Conservation (phyloP, 176 grass and related monocot genomes). For the Oryza nivara region DNA sequence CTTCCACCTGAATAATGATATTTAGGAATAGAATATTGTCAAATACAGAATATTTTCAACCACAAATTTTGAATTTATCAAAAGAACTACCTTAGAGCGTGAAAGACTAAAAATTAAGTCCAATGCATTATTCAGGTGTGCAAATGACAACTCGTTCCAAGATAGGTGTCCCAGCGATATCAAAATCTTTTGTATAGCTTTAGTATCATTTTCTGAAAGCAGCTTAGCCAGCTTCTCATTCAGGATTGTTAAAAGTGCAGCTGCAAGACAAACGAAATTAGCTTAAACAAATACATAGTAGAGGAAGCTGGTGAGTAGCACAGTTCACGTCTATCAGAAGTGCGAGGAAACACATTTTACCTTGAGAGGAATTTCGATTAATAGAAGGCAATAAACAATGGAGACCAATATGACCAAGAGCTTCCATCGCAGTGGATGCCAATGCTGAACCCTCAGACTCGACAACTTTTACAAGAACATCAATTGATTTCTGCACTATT, state of each 20-base stretch:
- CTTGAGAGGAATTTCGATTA: slow-evolving; percentile 59
- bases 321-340: background rate
- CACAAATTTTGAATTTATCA: background rate
- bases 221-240: slow-evolving; percentile 68
- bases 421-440: slow-evolving; percentile 82
- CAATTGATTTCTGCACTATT: slow-evolving; percentile 52
- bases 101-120: slow-evolving; percentile 89
- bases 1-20: slow-evolving; percentile 73
- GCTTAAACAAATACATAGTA: slow-evolving; percentile 31
- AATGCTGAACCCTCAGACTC: slow-evolving; percentile 68
- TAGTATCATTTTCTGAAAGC: slow-evolving; percentile 92
- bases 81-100: slow-evolving; percentile 75
- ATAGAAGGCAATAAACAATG: slow-evolving; percentile 60
- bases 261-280: slow-evolving; percentile 50
- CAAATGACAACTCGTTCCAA: slow-evolving; percentile 85
- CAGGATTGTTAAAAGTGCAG: slow-evolving; percentile 64
- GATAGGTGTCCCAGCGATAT: slow-evolving; percentile 90
- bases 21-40: slow-evolving; percentile 16
- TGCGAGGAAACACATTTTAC: slow-evolving; percentile 47
- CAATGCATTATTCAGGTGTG: slow-evolving; percentile 66
- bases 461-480: slow-evolving; percentile 74
- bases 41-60: slow-evolving; percentile 27
- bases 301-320: slow-evolving; percentile 15
- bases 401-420: slow-evolving; percentile 90
- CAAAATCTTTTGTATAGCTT: slow-evolving; percentile 87